A percentile compares a stretch with the other conserved stretches of the same genome.
These are phyloP conservation scores for Taiozyma sp. DNA, from an alignment of 1,139 yeast genomes.

Conservation along the genomic window DNA sequence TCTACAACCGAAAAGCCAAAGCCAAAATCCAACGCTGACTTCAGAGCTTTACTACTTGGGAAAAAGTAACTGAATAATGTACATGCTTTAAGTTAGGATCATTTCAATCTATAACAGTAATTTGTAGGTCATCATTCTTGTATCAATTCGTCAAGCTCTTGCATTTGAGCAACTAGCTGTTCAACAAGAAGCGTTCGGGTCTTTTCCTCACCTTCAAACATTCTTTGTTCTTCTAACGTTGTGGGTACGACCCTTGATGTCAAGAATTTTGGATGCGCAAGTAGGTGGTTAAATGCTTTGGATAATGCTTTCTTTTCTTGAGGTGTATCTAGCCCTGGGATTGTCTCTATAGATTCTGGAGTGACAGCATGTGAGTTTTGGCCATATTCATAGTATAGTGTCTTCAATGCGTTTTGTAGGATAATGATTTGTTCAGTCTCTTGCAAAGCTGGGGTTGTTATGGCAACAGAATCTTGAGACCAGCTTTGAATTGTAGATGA, in stretches of 20 bases:
- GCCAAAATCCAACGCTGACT: slow-evolving; percentile 33
- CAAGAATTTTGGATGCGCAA: slow-evolving; percentile 82
- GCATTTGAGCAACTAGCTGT: slow-evolving; percentile 47
- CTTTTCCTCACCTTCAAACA: slow-evolving; percentile 41
- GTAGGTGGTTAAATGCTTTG: slow-evolving; percentile 57
- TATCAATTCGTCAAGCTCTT: slow-evolving; percentile 46
- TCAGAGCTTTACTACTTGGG: slow-evolving; percentile 32
- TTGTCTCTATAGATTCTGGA: slow-evolving; percentile 28
- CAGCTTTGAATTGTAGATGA: slow-evolving; percentile 60
- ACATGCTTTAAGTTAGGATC: background rate
- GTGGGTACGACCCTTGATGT: slow-evolving; percentile 64
- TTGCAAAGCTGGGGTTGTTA: slow-evolving; percentile 60
- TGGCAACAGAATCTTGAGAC: slow-evolving; percentile 56
- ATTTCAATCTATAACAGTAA: background rate
- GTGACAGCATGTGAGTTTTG: slow-evolving; percentile 19
- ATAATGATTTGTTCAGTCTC: slow-evolving; percentile 79
- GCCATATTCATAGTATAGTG: slow-evolving; percentile 40
- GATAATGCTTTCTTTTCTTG: slow-evolving; percentile 52
- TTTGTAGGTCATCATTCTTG: slow-evolving; percentile 7
- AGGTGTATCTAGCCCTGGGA: slow-evolving; percentile 60
- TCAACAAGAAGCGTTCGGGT: slow-evolving; percentile 39
- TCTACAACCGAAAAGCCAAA: background rate
- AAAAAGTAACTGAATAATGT: slow-evolving; percentile 8
- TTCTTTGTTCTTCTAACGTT: slow-evolving; percentile 55
- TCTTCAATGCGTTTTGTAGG: slow-evolving; percentile 52